Percentiles rank a stretch among this genome's conserved stretches.
Conservation (phyloP, 2,329 filamentous ascomycete genomes). For the Botrytis fragariae region DNA sequence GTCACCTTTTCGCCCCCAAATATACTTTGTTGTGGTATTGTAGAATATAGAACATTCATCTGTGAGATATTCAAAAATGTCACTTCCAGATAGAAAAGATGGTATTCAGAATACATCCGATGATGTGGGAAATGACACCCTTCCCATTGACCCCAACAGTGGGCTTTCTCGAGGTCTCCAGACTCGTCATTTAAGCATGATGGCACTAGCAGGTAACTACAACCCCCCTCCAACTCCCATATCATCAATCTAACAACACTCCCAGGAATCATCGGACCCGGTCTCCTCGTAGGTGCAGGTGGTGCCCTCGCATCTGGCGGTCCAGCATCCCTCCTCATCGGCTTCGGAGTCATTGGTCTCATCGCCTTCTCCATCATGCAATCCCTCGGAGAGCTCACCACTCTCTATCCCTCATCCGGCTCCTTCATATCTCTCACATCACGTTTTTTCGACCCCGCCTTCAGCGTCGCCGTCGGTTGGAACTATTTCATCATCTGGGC, state of each 20-base stretch:
- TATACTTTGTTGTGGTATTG: not conserved
- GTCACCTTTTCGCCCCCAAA: not conserved
- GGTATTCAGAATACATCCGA: not conserved
- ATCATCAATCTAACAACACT: not conserved
- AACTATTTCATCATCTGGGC: constrained; percentile 39
- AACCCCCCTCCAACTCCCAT: not conserved
- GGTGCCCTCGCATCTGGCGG: constrained; percentile 67
- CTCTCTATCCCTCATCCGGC: constrained; percentile 67
- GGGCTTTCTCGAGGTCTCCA: constrained; percentile 69
- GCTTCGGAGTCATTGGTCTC: constrained; percentile 69
- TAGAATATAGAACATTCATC: not conserved
- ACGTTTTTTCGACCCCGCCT: constrained; percentile 68
- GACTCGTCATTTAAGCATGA: constrained; percentile 66
- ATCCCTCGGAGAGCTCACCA: constrained; percentile 71
- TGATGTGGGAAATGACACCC: not conserved
- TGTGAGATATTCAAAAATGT: not conserved
- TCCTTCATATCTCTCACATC: constrained; percentile 70
- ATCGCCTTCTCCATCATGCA: constrained; percentile 60
- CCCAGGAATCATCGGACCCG: constrained; percentile 57
- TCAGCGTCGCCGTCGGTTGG: constrained; percentile 62
- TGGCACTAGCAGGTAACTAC: constrained; percentile 51
- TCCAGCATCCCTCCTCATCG: constrained; percentile 69
- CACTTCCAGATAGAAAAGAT: constrained; percentile 1
- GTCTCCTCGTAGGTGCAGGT: constrained; percentile 69
- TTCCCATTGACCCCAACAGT: constrained; percentile 52